A percentile compares a stretch with the other conserved stretches of the same genome.
Evolutionary conservation across 495 filamentous ascomycete genomes (phyloP).

Genomic region (Neohortaea acidophila): DNA sequence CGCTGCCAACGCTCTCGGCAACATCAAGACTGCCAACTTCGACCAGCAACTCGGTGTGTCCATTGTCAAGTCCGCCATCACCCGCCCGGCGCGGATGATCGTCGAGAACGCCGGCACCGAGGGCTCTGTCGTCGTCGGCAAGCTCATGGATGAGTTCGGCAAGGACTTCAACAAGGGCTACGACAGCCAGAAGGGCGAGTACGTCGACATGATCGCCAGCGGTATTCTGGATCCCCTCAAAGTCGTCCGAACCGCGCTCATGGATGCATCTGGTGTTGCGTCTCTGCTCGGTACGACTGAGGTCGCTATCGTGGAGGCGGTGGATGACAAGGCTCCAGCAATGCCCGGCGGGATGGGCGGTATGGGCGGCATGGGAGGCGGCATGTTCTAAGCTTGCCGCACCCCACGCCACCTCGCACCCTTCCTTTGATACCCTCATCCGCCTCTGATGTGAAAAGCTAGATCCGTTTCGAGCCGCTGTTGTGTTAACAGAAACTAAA

Average conservation of each 20-base stretch:
- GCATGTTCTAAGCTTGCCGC: slow-evolving; percentile 37
- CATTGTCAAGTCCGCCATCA: slow-evolving; percentile 96
- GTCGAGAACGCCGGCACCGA: slow-evolving; percentile 96
- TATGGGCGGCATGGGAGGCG: slow-evolving; percentile 35
- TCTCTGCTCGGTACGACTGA: slow-evolving; percentile 96
- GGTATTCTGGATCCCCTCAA: slow-evolving; percentile 99
- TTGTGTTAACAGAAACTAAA: not conserved
- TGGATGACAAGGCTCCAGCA: slow-evolving; percentile 67
- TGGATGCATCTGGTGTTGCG: slow-evolving; percentile 91
- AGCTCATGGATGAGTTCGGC: slow-evolving; percentile 88
- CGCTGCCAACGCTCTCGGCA: slow-evolving; percentile 67
- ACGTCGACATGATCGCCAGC: slow-evolving; percentile 91
- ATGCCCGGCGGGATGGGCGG: slow-evolving; percentile 20
- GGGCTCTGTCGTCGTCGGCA: slow-evolving; percentile 91
- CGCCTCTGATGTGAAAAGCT: slow-evolving; percentile 5
- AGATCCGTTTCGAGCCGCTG: slow-evolving; percentile 1
- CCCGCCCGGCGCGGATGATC: slow-evolving; percentile 80
- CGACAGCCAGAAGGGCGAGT: slow-evolving; percentile 90
- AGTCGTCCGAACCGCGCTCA: slow-evolving; percentile 88
- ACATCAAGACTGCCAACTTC: slow-evolving; percentile 82
- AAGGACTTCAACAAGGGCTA: slow-evolving; percentile 95
- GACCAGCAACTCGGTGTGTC: slow-evolving; percentile 96
- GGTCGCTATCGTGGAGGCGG: slow-evolving; percentile 89
- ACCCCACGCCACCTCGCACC: not conserved
- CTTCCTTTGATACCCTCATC: slow-evolving; percentile 1